Evolutionary conservation across 345 rosid genomes (phyloP), one percentile per base, ranked within the genome.

Genomic region (Syzygium aqueum): DNA sequence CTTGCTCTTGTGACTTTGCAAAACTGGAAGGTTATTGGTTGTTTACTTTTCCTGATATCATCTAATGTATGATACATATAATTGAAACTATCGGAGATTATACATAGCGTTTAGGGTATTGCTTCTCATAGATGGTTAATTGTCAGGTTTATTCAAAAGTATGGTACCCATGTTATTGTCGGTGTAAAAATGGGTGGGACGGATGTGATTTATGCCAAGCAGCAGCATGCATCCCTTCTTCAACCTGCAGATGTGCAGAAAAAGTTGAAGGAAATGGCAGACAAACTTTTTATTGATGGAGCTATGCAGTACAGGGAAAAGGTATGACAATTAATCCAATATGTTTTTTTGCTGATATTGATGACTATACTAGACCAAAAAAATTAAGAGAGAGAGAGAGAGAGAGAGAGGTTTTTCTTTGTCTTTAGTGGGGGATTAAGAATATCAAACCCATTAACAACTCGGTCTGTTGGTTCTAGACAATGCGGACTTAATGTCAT

Each of bases 161-260:
- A 88, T 84, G 94, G 94, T 54, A 92, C 94, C 59, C 94, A 92
- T 87, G 87, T 92, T 82, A 88, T 92, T 88, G 92, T 91, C 28
- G 91, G 94, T 49, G 90, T 92, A 86, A 91, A 92, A 87, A 90
- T 91, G 94, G 94, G 94, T 27, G 94, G 94, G 88, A 92, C 90
- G 87, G 94, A 92, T 83, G 92, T 92, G 14, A 88, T 92, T 85
- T 90, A 89, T 77, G 85, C 90, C 86, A 92, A 92, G 84, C 93
- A 92, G 56, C 93, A 89, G 52, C 94, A 92, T 89, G 89, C 94
- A 23, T 91, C 94, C 84, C 87, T 85, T 85, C 89, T 92, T 63
- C 91, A 89, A 83, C 90, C 93, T 51, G 91, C 88, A 86, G 92
- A 91, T 25, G 50, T 92, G 28, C 94, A 92, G 85, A 89, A 88